Base-by-base conservation (phyloP, 78 protist species). In the Protostelium mycophagum region DNA sequence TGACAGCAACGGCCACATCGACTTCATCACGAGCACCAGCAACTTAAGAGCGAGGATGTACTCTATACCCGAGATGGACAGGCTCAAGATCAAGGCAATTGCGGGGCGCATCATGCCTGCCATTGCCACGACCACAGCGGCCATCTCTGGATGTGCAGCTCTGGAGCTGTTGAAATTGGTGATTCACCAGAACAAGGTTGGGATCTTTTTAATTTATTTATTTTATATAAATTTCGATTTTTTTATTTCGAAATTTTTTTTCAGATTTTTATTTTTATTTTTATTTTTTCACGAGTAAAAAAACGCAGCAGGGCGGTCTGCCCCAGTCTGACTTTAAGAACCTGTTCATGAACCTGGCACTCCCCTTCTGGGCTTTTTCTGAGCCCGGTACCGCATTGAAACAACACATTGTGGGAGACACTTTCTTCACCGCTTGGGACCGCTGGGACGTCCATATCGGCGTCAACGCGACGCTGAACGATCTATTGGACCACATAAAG, bases 51-150 rank as follows among this genome's bases (percentile, higher is more conserved):
- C 99, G 28, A 28, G 91, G 36, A 96, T 94, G 90, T 99, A 98
- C 91, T 38, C 37, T 37, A 99, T 98, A 90, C 86, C 94, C 28
- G 92, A 90, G 83, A 95, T 63, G n/a, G 97, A 96, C 86, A 28
- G 93, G 25, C 95, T 51, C 63, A 93, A 91, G 89, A 92, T 86
- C 1, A 89, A 89, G 83, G 36, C 85, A 36, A 97, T 99, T 85
- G 99, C 99, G 9, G 99, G 99, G 63, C 91, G 93, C 94, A 99
- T 99, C 93, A 99, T 99, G 89, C 99, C 99, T 0, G 99, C 99
- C 37, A 98, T 99, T 87, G 99, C 99, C 86, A 99, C 99, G 10
- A 99, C 99, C 29, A 99, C 99, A 1, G 98, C 99, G 36, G 83
- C 92, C 28, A 97, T 98, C 29, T 87, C 98, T 23, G 99, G 99